These are phyloP conservation scores for Saccharomyces eubayanus DNA, from an alignment of 805 yeast species.

Conservation along the genomic window DNA sequence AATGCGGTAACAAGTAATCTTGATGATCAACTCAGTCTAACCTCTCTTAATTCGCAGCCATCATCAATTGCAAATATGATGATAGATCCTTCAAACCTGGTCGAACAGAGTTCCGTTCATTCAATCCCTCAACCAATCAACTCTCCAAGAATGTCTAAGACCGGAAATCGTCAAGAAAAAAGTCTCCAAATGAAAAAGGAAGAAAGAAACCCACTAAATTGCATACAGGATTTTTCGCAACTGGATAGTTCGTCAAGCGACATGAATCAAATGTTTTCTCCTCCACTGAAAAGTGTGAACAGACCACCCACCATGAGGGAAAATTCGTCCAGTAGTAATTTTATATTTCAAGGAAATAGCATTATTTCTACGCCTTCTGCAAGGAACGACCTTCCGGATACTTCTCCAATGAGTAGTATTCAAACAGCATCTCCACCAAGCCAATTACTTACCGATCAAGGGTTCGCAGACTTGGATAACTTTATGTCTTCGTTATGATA, in stretches of 20 bases:
- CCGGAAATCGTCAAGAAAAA: neutral
- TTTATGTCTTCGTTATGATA: constrained; percentile 22
- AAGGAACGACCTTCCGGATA: constrained; percentile 5
- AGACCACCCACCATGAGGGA: neutral
- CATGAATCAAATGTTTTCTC: neutral
- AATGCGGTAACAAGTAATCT: constrained; percentile 12
- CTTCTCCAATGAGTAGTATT: constrained; percentile 10
- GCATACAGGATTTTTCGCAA: neutral
- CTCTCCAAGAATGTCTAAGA: constrained; percentile 4
- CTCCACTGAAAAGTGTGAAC: neutral
- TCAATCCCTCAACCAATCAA: neutral
- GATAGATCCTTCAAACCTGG: neutral
- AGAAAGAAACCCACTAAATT: neutral
- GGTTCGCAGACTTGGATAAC: constrained; percentile 26
- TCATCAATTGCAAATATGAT: constrained; percentile 3
- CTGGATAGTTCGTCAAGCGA: neutral
- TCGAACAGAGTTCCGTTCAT: neutral
- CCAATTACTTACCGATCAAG: constrained; percentile 19
- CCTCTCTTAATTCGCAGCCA: constrained; percentile 11
- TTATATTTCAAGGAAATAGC: constrained; percentile 4
- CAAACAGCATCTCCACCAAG: constrained; percentile 18
- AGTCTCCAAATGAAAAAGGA: neutral
- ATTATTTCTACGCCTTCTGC: constrained; percentile 3
- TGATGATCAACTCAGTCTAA: constrained; percentile 11
- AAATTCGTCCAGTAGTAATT: constrained; percentile 1